Evolutionary conservation across 2,329 filamentous ascomycete species (phyloP).

Genomic region (Cylindrodendrum hubeiense): DNA sequence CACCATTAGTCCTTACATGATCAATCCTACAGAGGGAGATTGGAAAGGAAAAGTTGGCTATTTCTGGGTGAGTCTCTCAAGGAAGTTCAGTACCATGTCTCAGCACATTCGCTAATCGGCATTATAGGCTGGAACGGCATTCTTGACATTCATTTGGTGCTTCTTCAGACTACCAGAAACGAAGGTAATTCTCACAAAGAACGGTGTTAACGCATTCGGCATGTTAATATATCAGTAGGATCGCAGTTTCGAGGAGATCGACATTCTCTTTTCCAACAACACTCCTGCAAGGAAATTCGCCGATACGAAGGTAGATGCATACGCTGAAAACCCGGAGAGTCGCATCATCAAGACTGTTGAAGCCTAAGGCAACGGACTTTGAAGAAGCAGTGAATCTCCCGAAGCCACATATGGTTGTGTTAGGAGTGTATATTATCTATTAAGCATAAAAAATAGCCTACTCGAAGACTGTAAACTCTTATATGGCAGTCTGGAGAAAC

Average conservation of each 20-base stretch:
- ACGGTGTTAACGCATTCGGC: not conserved
- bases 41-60: conserved; percentile 52
- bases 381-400: too few relatives aligned
- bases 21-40: conserved; percentile 45
- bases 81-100: not conserved
- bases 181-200: conserved; percentile 30
- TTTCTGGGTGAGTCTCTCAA: conserved; percentile 51
- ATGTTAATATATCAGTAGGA: conserved; percentile 41
- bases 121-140: not conserved
- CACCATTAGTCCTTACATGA: conserved; percentile 44
- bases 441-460: too few relatives aligned
- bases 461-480: too few relatives aligned
- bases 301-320: conserved; percentile 48
- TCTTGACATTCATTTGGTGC: conserved; percentile 57
- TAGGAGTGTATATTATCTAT: too few relatives aligned
- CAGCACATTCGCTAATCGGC: not conserved
- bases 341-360: not conserved
- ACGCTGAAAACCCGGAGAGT: conserved; percentile 22
- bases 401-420: too few relatives aligned
- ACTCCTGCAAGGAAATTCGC: conserved; percentile 55
- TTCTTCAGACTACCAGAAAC: conserved; percentile 66
- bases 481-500: too few relatives aligned
- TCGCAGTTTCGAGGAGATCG: conserved; percentile 65
- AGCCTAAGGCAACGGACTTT: too few relatives aligned
- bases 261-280: conserved; percentile 62